A percentile compares a stretch with the other conserved stretches of the same genome.
phyloP scores from a whole-genome alignment of 495 filamentous ascomycete genomes.

The Cercophora scortea region DNA sequence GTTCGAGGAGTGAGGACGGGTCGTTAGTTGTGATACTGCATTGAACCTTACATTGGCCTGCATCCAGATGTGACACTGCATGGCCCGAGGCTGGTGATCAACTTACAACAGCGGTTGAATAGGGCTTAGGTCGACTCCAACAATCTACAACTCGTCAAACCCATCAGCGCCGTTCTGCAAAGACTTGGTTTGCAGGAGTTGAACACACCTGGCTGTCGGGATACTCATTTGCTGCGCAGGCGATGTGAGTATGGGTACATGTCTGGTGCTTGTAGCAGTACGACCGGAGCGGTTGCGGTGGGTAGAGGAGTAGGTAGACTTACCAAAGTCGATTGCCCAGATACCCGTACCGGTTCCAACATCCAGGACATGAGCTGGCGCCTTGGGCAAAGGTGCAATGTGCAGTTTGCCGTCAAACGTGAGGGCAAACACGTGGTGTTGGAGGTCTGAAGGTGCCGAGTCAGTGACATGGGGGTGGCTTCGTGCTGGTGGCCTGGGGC shows the following conservation, averaged over 20 bases:
- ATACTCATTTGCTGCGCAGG: conserved; percentile 9
- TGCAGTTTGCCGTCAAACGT: conserved; percentile 12
- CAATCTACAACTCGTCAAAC: background rate
- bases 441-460: background rate
- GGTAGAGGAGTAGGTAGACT: background rate
- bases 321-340: conserved; percentile 18
- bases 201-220: conserved; percentile 8
- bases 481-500: no score
- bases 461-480: background rate
- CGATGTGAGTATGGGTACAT: background rate
- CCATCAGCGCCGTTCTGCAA: no score
- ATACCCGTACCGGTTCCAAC: conserved; percentile 18
- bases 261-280: background rate
- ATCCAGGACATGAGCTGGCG: conserved; percentile 12
- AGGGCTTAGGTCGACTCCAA: conserved; percentile 36
- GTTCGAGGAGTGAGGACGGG: background rate
- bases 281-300: no score
- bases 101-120: conserved; percentile 36
- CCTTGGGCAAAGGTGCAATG: background rate
- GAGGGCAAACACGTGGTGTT: background rate
- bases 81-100: no score
- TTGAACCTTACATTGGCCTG: no score
- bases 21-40: no score
- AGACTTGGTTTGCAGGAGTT: no score
- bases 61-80: no score